Evolutionary conservation across 2,329 filamentous ascomycete species (phyloP), one percentile per base, ranked within the genome.

Genomic region (Diplodia mutila): DNA sequence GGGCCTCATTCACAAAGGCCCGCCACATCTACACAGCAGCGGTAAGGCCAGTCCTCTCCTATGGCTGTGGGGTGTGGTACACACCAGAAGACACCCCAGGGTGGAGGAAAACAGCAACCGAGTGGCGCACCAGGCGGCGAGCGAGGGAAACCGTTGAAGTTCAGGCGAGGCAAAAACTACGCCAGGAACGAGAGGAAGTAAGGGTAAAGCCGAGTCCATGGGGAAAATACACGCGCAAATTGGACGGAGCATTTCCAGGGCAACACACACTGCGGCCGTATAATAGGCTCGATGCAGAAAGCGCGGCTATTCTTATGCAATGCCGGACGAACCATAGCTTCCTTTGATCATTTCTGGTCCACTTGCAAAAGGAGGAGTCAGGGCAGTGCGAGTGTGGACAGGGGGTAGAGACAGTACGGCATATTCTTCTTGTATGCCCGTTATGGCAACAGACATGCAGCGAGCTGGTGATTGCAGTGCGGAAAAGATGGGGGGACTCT

Each of bases 291-390:
- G 48, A 51, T 51, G 18, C 48, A 23, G 48, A 51, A n/a, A 29
- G 23, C 25, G 51, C 51, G 18, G 51, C 51, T 18, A 53, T 32
- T 9, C 51, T 53, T 14, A 53, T 53, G n/a, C 25, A 32, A 18
- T 53, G 51, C 25, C 11, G 51, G 18, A 32, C 51, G 18, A 53
- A 53, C 51, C 12, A 53, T 32, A 53, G 51, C 51, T 53, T 29
- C 51, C 51, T 85, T 80, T 90, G 91, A 1, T 85, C 84, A 59
- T 88, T 79, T 11, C 86, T 87, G 70, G 90, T 90, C 46, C 91
- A n/a, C n/a, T n/a, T n/a, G n/a, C n/a, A n/a, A n/a, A n/a, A n/a
- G n/a, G n/a, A n/a, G n/a, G n/a, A n/a, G n/a, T n/a, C n/a, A n/a
- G n/a, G n/a, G n/a, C n/a, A n/a, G n/a, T n/a, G n/a, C n/a, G n/a